Conservation (phyloP, 2,329 filamentous ascomycete species). For the Thermomyces lanuginosus region DNA sequence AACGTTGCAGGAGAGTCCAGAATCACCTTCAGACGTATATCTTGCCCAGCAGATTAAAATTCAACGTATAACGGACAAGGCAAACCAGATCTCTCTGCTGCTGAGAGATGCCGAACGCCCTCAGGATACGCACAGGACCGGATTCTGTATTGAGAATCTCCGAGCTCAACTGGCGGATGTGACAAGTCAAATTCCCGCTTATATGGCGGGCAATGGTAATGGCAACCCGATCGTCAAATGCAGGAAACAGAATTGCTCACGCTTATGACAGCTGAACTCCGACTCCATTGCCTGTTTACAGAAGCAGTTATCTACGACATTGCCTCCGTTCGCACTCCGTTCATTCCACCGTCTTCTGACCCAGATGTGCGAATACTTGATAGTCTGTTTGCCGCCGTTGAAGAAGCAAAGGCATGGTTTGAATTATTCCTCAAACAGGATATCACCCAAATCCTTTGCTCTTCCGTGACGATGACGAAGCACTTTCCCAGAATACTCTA, state of each 20-base stretch:
- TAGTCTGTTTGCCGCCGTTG: constrained; percentile 1
- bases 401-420: constrained; percentile 1
- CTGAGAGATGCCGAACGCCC: constrained; percentile 3
- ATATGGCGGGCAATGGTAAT: constrained; percentile 2
- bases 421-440: constrained; percentile 2
- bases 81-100: constrained; percentile 1
- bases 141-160: constrained; percentile 3
- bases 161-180: constrained; percentile 2
- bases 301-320: constrained; percentile 4
- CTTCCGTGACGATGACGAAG: constrained; percentile 5
- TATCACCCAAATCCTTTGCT: constrained; percentile 2
- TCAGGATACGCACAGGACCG: constrained; percentile 2
- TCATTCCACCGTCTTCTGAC: constrained; percentile 1
- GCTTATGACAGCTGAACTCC: constrained; percentile 1
- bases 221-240: background rate
- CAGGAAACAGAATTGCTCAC: background rate
- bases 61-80: constrained; percentile 7
- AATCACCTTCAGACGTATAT: constrained; percentile 34
- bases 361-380: constrained; percentile 2
- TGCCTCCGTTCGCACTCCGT: constrained; percentile 2
- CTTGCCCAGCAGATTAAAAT: constrained; percentile 20
- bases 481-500: constrained; percentile 3
- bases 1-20: constrained; percentile 29
- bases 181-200: constrained; percentile 2
- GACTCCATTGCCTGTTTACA: background rate